phyloP scores from a whole-genome alignment of 2,329 filamentous ascomycete genomes.

The Coleophoma cylindrospora region DNA sequence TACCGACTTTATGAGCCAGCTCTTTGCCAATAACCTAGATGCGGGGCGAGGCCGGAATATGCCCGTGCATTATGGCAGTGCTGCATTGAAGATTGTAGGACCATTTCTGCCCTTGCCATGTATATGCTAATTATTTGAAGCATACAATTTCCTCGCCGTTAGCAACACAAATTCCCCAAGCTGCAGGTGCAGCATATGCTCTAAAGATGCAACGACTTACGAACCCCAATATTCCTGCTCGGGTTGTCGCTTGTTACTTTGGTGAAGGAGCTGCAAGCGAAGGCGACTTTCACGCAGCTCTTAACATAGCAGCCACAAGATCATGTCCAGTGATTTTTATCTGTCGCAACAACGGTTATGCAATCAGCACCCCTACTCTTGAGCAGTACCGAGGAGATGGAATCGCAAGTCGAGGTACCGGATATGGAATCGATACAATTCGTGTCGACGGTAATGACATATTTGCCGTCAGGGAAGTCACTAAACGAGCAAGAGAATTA shows the following conservation, averaged over 20 bases:
- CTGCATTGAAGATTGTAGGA: constrained; percentile 74
- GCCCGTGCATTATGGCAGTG: constrained; percentile 93
- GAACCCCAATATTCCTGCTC: constrained; percentile 60
- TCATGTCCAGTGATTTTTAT: constrained; percentile 87
- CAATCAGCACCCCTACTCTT: constrained; percentile 82
- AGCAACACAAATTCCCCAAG: constrained; percentile 86
- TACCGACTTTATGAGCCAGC: constrained; percentile 88
- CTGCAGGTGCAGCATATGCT: constrained; percentile 80
- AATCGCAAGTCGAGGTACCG: constrained; percentile 79
- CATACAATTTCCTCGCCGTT: constrained; percentile 84
- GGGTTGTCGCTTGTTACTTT: constrained; percentile 80
- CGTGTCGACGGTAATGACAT: constrained; percentile 94
- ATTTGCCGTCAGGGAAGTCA: constrained; percentile 80
- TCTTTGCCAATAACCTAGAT: constrained; percentile 85
- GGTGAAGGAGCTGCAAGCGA: constrained; percentile 88
- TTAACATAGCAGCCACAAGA: constrained; percentile 86
- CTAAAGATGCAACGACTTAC: constrained; percentile 75
- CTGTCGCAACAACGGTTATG: constrained; percentile 89
- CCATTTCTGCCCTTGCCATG: too few relatives aligned
- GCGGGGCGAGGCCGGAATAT: constrained; percentile 82
- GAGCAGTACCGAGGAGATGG: constrained; percentile 91
- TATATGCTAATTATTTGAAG: constrained; percentile 30
- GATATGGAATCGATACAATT: constrained; percentile 92
- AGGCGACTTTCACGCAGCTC: constrained; percentile 85
- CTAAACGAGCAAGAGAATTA: constrained; percentile 73